These are phyloP conservation scores for Colletotrichum orchidophilum DNA, from an alignment of 2,329 filamentous ascomycete species.

Conservation along the genomic window DNA sequence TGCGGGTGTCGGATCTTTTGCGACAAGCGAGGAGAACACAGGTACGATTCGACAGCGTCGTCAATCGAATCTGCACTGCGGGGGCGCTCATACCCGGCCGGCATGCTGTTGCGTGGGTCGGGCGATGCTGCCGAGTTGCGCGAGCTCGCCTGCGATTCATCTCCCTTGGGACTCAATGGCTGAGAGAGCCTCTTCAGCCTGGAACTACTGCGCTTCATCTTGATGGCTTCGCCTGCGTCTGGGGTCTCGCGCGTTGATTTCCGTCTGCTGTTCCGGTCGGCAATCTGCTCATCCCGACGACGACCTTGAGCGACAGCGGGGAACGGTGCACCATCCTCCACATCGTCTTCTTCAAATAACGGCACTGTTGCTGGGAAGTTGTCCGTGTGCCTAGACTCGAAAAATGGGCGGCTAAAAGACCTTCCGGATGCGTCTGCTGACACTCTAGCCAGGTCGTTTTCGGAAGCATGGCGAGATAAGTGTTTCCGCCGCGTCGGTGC, in stretches of 20 bases:
- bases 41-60: constrained; percentile 84
- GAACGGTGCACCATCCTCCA: constrained; percentile 75
- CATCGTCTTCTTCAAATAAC: constrained; percentile 39
- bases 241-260: constrained; percentile 61
- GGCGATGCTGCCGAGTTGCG: constrained; percentile 35
- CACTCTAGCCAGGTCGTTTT: constrained; percentile 29
- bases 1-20: constrained; percentile 89
- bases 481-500: constrained; percentile 38
- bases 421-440: constrained; percentile 38
- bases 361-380: constrained; percentile 15
- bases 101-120: constrained; percentile 42
- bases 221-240: constrained; percentile 54
- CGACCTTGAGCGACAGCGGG: constrained; percentile 73
- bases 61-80: constrained; percentile 88
- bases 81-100: constrained; percentile 75
- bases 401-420: constrained; percentile 25
- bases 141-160: constrained; percentile 42
- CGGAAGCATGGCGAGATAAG: constrained; percentile 36
- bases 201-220: constrained; percentile 65
- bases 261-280: constrained; percentile 51
- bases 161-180: constrained; percentile 51
- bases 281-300: constrained; percentile 59
- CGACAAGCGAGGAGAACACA: constrained; percentile 83
- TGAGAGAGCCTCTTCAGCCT: constrained; percentile 67
- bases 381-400: constrained; percentile 34